Evolutionary conservation across 306 rosid species (phyloP), one percentile per base, ranked within the genome.

Genomic region (Acmispon strigosus): DNA sequence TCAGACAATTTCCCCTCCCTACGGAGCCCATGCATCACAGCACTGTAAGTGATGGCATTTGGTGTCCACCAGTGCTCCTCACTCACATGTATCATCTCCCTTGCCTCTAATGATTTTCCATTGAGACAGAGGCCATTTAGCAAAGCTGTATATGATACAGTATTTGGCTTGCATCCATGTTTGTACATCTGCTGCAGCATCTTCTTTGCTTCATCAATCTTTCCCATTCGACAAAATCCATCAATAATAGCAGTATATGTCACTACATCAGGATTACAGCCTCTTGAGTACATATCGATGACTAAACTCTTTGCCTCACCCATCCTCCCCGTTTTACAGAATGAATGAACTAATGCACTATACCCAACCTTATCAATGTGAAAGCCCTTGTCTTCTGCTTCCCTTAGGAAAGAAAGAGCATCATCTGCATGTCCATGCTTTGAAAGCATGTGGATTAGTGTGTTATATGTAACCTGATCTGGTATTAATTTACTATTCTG

Each of bases 31-130:
- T 94, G 96, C 83, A 90, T 84, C 75, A 94, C 89, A 17, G 44
- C 86, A 50, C 92, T 69, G 32, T 90, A 90, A 56, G 95, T 90
- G 73, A 90, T 78, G 49, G 90, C 88, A 84, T 87, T 87, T 55
- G 92, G 96, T 10, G 86, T 86, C 97, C 97, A 90, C 90, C 91
- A 87, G 52, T 90, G 89, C 82, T 90, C 90, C 85, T 90, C 90
- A 36, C 97, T 89, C 77, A 18, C 57, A 47, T 68, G 80, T 76
- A 90, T 70, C 96, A 94, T 87, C 66, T 87, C 93, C 78, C 89
- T 85, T 60, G 94, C 96, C 81, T 88, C 92, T 42, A 69, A 73
- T 37, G 96, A 88, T 70, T 84, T 94, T 49, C 96, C 94, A 75
- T 64, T 80, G 76, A 39, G 88, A 84, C 96, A 90, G 60, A 94